phyloP scores from a whole-genome alignment of 164 flowering plant species.

The Euptelea pleiosperma region DNA sequence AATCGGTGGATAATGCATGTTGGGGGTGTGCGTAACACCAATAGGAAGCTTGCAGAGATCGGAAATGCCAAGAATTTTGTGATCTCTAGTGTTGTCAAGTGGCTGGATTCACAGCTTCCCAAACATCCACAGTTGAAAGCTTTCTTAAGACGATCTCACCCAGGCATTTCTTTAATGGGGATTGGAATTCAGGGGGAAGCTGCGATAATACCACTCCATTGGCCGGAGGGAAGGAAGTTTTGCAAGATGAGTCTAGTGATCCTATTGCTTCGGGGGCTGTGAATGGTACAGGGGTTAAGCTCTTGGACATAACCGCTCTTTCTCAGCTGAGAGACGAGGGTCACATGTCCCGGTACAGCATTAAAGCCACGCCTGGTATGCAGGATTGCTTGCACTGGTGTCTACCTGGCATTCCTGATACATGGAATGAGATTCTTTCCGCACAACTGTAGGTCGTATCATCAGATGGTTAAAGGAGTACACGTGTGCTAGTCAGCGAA shows the following conservation, averaged over 20 bases:
- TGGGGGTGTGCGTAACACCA: conserved; percentile 51
- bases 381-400: conserved; percentile 95
- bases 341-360: conserved; percentile 67
- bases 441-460: conserved; percentile 50
- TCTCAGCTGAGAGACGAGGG: conserved; percentile 82
- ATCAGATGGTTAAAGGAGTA: too few relatives aligned
- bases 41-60: conserved; percentile 46
- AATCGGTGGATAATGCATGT: conserved; percentile 79
- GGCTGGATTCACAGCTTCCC: conserved; percentile 67
- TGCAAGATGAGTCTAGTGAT: conserved; percentile 61
- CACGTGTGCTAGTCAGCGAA: too few relatives aligned
- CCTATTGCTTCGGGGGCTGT: conserved; percentile 49
- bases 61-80: conserved; percentile 66
- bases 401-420: conserved; percentile 81
- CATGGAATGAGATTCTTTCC: conserved; percentile 73
- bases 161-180: conserved; percentile 81
- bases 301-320: conserved; percentile 67
- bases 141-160: conserved; percentile 72
- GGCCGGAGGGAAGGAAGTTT: conserved; percentile 53
- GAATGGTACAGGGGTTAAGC: conserved; percentile 54
- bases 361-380: conserved; percentile 42
- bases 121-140: conserved; percentile 55
- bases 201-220: conserved; percentile 69
- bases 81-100: conserved; percentile 48
- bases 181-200: conserved; percentile 89